phyloP scores from a whole-genome alignment of 306 rosid species.

The Castanopsis chinensis region DNA sequence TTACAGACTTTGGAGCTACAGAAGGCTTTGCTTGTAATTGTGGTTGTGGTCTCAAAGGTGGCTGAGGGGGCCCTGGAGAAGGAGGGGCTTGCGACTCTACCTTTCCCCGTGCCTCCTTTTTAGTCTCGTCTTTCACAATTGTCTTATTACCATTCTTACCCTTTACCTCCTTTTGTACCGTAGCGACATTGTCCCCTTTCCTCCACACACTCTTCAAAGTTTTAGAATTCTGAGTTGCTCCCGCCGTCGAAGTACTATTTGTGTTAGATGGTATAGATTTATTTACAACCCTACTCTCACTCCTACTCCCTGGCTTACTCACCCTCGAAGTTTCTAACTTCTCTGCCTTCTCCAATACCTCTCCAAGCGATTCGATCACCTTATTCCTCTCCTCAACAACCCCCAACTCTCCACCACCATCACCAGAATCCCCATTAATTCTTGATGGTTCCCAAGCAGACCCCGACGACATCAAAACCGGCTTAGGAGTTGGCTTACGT shows the following conservation, averaged over 20 bases:
- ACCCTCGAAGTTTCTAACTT: conserved; percentile 54
- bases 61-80: conserved; percentile 40
- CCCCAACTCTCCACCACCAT: conserved; percentile 21
- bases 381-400: conserved; percentile 61
- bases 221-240: conserved; percentile 48
- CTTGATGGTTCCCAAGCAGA: conserved; percentile 43
- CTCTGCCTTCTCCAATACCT: conserved; percentile 94
- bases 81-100: conserved; percentile 40
- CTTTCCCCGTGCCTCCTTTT: conserved; percentile 30
- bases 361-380: conserved; percentile 91
- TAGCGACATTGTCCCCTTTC: conserved; percentile 79
- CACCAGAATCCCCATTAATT: conserved; percentile 25
- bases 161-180: conserved; percentile 61
- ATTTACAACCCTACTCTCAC: conserved; percentile 41
- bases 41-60: conserved; percentile 64
- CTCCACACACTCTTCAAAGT: conserved; percentile 95
- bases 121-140: conserved; percentile 36
- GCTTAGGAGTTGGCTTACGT: conserved; percentile 88
- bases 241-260: conserved; percentile 28
- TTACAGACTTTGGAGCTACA: conserved; percentile 43
- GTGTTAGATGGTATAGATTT: conserved; percentile 37
- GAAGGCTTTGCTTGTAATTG: conserved; percentile 69
- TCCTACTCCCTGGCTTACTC: conserved; percentile 30
- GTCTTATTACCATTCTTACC: conserved; percentile 35
- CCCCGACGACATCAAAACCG: conserved; percentile 57